phyloP scores from a whole-genome alignment of 768 basidiomycete genomes.

The Boletus reticulatus region DNA sequence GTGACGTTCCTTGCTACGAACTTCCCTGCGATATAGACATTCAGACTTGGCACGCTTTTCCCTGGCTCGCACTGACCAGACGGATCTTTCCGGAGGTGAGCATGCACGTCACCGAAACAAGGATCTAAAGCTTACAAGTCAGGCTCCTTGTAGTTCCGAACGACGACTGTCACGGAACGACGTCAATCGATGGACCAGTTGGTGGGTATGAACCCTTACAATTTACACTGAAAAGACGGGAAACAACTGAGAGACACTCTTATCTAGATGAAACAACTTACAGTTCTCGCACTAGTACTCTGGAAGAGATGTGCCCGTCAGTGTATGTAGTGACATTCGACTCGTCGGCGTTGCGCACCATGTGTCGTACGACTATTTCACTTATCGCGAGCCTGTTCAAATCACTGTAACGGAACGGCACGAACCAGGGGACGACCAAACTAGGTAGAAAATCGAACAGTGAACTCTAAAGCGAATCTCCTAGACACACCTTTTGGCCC shows the following conservation, averaged over 20 bases:
- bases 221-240: conserved; percentile 52
- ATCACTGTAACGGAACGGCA: conserved; percentile 3
- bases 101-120: background rate
- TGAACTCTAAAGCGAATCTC: background rate
- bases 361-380: conserved; percentile 51
- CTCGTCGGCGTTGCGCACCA: conserved; percentile 40
- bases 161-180: conserved; percentile 52
- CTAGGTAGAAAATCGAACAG: conserved; percentile 31
- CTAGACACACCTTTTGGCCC: conserved; percentile 74
- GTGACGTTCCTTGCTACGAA: conserved; percentile 78
- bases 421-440: conserved; percentile 75
- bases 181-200: background rate
- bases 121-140: conserved; percentile 62
- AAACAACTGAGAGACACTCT: background rate
- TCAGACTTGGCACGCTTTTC: conserved; percentile 22
- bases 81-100: conserved; percentile 49
- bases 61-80: conserved; percentile 59
- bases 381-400: conserved; percentile 1
- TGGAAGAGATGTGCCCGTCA: conserved; percentile 22
- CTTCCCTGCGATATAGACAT: conserved; percentile 63
- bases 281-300: conserved; percentile 75
- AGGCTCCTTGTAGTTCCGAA: conserved; percentile 64
- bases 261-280: conserved; percentile 37
- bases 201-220: conserved; percentile 42
- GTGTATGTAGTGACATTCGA: background rate